Conservation (phyloP, 2,329 filamentous ascomycete species). For the Fusarium sterilihyphosum region DNA sequence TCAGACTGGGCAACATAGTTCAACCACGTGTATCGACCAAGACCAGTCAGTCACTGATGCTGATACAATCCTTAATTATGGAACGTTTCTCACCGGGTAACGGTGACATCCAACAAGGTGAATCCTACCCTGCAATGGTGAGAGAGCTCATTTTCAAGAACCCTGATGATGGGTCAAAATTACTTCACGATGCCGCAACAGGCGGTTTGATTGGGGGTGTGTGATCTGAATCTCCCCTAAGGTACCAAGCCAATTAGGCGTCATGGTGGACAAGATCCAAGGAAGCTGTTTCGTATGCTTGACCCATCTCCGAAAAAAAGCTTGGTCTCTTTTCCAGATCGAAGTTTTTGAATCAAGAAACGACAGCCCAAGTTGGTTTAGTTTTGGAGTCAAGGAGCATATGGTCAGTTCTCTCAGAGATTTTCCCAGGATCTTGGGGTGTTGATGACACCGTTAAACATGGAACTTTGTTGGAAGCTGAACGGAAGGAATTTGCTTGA, state of each 20-base stretch:
- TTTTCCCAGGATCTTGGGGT: constrained; percentile 33
- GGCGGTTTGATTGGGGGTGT: not conserved
- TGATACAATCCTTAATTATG: not conserved
- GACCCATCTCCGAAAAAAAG: constrained; percentile 19
- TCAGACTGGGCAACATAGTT: not conserved
- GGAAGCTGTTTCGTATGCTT: constrained; percentile 14
- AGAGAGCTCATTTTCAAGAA: constrained; percentile 5
- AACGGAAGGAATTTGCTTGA: constrained; percentile 19
- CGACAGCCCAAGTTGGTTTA: constrained; percentile 11
- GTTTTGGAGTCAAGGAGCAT: constrained; percentile 4
- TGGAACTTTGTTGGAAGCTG: constrained; percentile 15
- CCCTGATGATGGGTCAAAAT: constrained; percentile 14
- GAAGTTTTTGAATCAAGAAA: constrained; percentile 21
- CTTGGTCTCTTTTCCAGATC: constrained; percentile 19
- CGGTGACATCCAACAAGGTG: not conserved
- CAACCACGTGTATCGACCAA: constrained; percentile 1
- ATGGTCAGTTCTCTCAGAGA: constrained; percentile 26
- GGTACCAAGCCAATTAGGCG: not conserved
- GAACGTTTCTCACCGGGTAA: not conserved
- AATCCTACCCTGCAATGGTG: constrained; percentile 10
- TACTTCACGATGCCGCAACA: constrained; percentile 24
- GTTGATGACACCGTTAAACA: constrained; percentile 18
- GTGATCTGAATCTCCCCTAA: not conserved
- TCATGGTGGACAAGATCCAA: constrained; percentile 5
- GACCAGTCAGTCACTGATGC: constrained; percentile 9